Conservation (phyloP, 495 filamentous ascomycete species). For the Daldinia concentrica region DNA sequence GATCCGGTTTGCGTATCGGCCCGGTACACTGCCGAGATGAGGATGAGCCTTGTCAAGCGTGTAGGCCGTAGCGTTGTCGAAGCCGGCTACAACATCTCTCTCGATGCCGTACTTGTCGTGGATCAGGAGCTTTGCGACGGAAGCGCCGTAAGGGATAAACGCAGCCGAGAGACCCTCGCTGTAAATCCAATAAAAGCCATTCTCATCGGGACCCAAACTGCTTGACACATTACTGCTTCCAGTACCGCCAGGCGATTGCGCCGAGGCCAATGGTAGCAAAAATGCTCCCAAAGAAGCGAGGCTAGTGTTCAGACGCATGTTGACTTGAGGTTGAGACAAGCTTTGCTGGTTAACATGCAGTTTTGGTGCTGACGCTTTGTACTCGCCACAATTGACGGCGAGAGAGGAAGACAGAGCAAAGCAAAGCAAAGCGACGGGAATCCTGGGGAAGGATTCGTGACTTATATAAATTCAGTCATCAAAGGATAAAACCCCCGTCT, state of each 20-base stretch:
- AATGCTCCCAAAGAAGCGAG: constrained; percentile 43
- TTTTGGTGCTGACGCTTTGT: constrained; percentile 16
- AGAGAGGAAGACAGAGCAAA: constrained; percentile 8
- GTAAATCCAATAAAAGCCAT: constrained; percentile 75
- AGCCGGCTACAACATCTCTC: constrained; percentile 78
- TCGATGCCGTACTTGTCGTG: constrained; percentile 71
- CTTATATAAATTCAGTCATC: constrained; percentile 43
- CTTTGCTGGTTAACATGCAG: constrained; percentile 32
- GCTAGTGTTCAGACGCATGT: constrained; percentile 44
- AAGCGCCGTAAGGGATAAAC: constrained; percentile 83
- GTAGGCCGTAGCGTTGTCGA: constrained; percentile 80
- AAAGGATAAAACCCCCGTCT: constrained; percentile 30
- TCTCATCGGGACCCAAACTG: constrained; percentile 49
- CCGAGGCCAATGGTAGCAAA: constrained; percentile 40
- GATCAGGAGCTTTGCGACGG: constrained; percentile 76
- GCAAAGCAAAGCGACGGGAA: constrained; percentile 2
- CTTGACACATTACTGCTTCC: constrained; percentile 27
- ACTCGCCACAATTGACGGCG: constrained; percentile 40
- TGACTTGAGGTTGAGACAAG: constrained; percentile 33
- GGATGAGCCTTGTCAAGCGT: constrained; percentile 72
- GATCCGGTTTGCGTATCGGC: constrained; percentile 87
- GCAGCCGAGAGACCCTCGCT: constrained; percentile 75
- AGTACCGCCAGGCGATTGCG: constrained; percentile 29
- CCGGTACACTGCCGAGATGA: constrained; percentile 79
- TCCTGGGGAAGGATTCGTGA: constrained; percentile 34